phyloP scores from a whole-genome alignment of 1,139 yeast species.

The Pichia inconspicua region DNA sequence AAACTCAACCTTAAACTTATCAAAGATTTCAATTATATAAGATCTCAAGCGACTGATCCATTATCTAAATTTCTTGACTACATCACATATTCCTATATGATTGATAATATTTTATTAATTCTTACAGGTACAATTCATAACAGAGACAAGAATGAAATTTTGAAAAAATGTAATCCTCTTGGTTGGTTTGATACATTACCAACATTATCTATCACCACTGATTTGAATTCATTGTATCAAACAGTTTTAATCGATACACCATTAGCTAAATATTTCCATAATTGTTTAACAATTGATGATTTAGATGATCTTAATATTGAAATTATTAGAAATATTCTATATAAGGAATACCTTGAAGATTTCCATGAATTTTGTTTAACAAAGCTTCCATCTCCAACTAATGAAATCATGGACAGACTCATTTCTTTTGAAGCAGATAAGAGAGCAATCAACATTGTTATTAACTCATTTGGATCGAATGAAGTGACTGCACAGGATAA shows the following conservation, averaged over 20 bases:
- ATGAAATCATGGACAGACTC: constrained; percentile 69
- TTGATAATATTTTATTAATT: constrained; percentile 92
- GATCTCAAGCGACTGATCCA: constrained; percentile 76
- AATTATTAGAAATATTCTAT: constrained; percentile 82
- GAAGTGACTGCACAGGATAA: constrained; percentile 70
- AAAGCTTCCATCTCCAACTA: constrained; percentile 66
- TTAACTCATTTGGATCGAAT: constrained; percentile 73
- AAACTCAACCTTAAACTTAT: constrained; percentile 67
- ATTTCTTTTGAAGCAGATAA: constrained; percentile 92
- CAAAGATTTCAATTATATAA: constrained; percentile 77
- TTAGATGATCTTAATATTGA: constrained; percentile 94
- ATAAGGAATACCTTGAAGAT: constrained; percentile 88
- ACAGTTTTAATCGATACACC: constrained; percentile 97
- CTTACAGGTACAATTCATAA: constrained; percentile 96
- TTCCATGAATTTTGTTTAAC: constrained; percentile 58
- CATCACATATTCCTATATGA: constrained; percentile 95
- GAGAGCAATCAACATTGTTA: constrained; percentile 82
- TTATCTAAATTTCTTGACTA: constrained; percentile 78
- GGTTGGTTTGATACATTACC: constrained; percentile 99
- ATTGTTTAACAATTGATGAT: constrained; percentile 87
- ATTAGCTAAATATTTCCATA: constrained; percentile 90
- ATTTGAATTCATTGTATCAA: constrained; percentile 82
- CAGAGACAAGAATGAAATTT: constrained; percentile 79
- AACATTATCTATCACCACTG: constrained; percentile 89
- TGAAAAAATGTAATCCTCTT: constrained; percentile 87